Conservation (phyloP, 2,329 filamentous ascomycete genomes). For the Cladosporium sp. region DNA sequence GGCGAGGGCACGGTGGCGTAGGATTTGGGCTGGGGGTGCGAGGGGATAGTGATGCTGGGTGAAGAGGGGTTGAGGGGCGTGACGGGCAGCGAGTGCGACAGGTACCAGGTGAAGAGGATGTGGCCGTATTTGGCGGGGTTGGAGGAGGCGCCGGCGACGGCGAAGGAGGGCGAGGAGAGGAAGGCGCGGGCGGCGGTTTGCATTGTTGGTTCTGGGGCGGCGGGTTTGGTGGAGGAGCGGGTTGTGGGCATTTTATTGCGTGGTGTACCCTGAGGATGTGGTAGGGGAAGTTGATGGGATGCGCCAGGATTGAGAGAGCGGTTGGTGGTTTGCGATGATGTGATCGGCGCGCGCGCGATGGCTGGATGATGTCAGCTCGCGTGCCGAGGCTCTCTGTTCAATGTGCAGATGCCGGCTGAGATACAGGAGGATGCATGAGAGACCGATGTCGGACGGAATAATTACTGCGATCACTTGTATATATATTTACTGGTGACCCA, state of each 20-base stretch:
- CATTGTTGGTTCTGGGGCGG: slow-evolving; percentile 37
- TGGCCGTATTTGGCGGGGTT: slow-evolving; percentile 83
- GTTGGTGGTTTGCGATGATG: neutral
- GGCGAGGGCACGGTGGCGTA: slow-evolving; percentile 63
- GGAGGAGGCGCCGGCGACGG: slow-evolving; percentile 83
- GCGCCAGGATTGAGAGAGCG: neutral
- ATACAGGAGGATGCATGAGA: neutral
- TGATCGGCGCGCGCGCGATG: neutral
- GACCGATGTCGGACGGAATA: neutral
- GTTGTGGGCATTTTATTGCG: no score
- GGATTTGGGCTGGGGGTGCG: slow-evolving; percentile 30
- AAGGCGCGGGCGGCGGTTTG: slow-evolving; percentile 69
- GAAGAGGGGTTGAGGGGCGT: slow-evolving; percentile 70
- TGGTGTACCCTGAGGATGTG: no score
- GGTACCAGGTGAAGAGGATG: slow-evolving; percentile 88
- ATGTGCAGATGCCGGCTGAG: neutral
- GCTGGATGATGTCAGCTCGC: neutral
- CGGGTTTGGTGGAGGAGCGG: neutral
- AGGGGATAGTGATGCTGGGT: slow-evolving; percentile 55
- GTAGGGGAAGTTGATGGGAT: no score
- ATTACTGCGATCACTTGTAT: no score
- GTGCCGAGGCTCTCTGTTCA: neutral
- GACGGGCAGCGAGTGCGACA: slow-evolving; percentile 68
- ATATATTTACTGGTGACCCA: no score
- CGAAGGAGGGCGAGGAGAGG: slow-evolving; percentile 73